Evolutionary conservation across 768 basidiomycete genomes (phyloP), one percentile per base, ranked within the genome.

Genomic region (Tylopilus rubrobrunneus): DNA sequence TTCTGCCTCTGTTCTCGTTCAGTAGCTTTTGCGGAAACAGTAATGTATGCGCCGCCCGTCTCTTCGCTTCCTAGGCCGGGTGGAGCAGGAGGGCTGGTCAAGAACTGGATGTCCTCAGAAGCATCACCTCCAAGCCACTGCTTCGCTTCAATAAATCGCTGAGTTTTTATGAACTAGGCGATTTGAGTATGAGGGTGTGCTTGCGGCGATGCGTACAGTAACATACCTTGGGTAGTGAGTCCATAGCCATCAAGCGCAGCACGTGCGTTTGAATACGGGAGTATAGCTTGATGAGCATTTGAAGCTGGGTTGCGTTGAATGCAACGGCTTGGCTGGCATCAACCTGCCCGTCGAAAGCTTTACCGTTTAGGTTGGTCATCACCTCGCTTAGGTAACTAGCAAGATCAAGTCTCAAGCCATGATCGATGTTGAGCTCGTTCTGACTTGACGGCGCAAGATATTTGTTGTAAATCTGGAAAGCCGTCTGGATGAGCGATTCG

Each of bases 341-440:
- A 23, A 93, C 82, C 31, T 83, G 85, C 11, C 89, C 90, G 58
- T 84, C 83, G 73, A 91, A 88, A 0, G 80, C 67, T 69, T 88
- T 90, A 41, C 89, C 89, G 3, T 86, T 85, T 60, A 87, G 61
- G 59, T 74, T 85, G 45, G 85, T 86, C 59, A 95, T 88, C 27
- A 93, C 89, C 49, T 97, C 92, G 70, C 87, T 88, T 56, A 99
- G 79, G 69, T 98, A 98, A 61, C 86, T 89, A 54, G 92, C 89
- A 49, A 99, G 78, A 72, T 98, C 97, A 61, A 92, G 93, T 57
- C 97, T 86, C 37, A 99, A 77, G 37, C 89, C 91, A 69, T 99
- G 97, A 67, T 99, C 97, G 60, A 99, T 99, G 73, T 99, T 99
- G 56, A 99, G 82, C 73, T 98, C 97, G 73, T 88, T 92, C 55